Percentiles rank a stretch among this genome's conserved stretches.
These are phyloP conservation scores for Tagetes erecta DNA, from an alignment of 129 eudicot species.

Conservation along the genomic window DNA sequence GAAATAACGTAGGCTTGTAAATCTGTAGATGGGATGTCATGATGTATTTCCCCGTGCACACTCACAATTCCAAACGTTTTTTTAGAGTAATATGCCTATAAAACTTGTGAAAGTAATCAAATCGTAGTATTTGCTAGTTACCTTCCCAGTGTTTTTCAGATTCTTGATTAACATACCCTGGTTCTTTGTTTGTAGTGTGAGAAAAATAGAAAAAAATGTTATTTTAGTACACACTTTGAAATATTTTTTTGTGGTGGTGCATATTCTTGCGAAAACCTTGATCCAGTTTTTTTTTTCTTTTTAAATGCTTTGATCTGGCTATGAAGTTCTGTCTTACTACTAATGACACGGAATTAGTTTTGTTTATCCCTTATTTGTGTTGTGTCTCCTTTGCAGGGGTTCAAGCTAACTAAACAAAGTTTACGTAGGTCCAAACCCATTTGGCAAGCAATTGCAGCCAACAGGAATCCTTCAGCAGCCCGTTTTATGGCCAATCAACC, in stretches of 20 bases:
- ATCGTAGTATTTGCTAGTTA: slow-evolving; percentile 8
- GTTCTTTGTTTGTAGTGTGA: too few relatives aligned
- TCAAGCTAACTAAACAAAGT: slow-evolving; percentile 74
- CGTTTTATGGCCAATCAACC: slow-evolving; percentile 78
- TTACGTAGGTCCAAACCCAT: slow-evolving; percentile 65
- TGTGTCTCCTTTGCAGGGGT: slow-evolving; percentile 53
- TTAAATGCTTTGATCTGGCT: neutral
- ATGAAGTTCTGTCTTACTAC: neutral
- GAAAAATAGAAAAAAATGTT: neutral
- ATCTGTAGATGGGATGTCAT: neutral
- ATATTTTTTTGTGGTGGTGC: neutral
- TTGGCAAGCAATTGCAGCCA: slow-evolving; percentile 91
- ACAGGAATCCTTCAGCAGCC: slow-evolving; percentile 63
- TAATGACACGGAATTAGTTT: neutral
- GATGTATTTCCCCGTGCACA: neutral
- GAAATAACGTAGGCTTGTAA: neutral
- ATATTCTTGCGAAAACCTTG: neutral
- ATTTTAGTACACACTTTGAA: neutral
- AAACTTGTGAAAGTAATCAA: neutral
- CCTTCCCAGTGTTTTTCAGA: neutral
- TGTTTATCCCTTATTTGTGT: neutral
- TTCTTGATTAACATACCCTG: neutral
- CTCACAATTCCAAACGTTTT: neutral
- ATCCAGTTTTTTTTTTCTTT: neutral
- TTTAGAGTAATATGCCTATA: neutral